Conservation (phyloP, 192 early-diverging fungal genomes). For the Podila verticillata region DNA sequence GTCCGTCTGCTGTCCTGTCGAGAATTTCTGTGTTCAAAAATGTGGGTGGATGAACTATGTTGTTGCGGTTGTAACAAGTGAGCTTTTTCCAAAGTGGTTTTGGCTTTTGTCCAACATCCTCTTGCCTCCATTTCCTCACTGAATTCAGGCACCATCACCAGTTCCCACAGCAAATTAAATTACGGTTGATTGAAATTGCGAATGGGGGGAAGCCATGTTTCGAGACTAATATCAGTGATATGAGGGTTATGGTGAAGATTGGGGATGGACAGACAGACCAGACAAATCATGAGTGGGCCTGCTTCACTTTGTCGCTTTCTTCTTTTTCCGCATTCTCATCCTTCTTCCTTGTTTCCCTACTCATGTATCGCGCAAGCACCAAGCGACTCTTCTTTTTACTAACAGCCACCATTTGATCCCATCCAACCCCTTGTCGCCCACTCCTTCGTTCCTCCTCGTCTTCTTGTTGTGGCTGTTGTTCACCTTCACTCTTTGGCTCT, state of each 20-base stretch:
- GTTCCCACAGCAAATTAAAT: too few relatives aligned
- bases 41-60: too few relatives aligned
- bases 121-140: too few relatives aligned
- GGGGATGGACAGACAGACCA: neutral
- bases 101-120: neutral
- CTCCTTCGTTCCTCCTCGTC: neutral
- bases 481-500: neutral
- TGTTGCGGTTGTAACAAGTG: neutral
- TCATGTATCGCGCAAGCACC: neutral
- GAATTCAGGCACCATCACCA: neutral
- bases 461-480: neutral
- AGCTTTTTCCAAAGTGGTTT: constrained; percentile 2
- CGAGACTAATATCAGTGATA: too few relatives aligned
- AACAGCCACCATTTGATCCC: too few relatives aligned
- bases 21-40: too few relatives aligned
- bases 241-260: too few relatives aligned
- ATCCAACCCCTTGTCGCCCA: neutral
- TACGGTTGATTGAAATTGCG: too few relatives aligned
- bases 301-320: neutral
- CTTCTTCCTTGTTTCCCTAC: neutral
- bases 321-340: neutral
- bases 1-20: too few relatives aligned
- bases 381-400: neutral
- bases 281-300: neutral
- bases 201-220: too few relatives aligned